phyloP scores from a whole-genome alignment of 2,329 filamentous ascomycete genomes.

The Volutella citrinella region DNA sequence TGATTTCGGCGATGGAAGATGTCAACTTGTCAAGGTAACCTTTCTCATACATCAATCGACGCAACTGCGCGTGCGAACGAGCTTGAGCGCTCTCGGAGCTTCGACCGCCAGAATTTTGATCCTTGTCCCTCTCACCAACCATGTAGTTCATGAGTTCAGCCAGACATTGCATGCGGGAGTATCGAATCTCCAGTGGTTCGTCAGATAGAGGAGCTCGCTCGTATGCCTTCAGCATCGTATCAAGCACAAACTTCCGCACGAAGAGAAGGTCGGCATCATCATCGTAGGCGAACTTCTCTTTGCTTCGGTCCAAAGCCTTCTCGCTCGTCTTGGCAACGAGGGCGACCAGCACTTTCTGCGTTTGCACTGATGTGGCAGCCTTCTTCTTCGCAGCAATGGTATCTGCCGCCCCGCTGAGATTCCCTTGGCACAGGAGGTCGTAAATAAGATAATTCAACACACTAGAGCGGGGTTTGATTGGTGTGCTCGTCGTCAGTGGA shows the following conservation, averaged over 20 bases:
- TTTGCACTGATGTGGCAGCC: slow-evolving; percentile 77
- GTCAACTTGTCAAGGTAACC: slow-evolving; percentile 88
- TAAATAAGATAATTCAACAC: slow-evolving; percentile 92
- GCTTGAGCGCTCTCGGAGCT: slow-evolving; percentile 37
- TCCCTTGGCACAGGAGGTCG: slow-evolving; percentile 62
- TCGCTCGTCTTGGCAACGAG: slow-evolving; percentile 87
- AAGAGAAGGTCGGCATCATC: slow-evolving; percentile 84
- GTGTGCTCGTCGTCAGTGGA: slow-evolving; percentile 77
- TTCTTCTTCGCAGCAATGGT: slow-evolving; percentile 80
- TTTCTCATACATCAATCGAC: slow-evolving; percentile 97
- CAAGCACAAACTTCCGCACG: slow-evolving; percentile 90
- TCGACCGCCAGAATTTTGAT: slow-evolving; percentile 43
- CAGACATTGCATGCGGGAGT: slow-evolving; percentile 81
- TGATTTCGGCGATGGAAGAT: slow-evolving; percentile 88
- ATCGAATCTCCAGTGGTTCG: slow-evolving; percentile 80
- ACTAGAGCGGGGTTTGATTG: slow-evolving; percentile 88
- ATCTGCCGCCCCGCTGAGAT: slow-evolving; percentile 67
- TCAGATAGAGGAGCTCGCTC: slow-evolving; percentile 78
- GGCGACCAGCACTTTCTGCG: slow-evolving; percentile 81
- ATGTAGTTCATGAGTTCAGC: slow-evolving; percentile 92
- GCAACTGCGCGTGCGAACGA: slow-evolving; percentile 76
- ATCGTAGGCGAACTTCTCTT: slow-evolving; percentile 62
- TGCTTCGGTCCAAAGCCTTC: slow-evolving; percentile 55
- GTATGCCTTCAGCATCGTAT: slow-evolving; percentile 88
- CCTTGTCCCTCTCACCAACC: slow-evolving; percentile 75